Base-by-base conservation (phyloP, 768 basidiomycete genomes). In the Kwoniella botswanensis region DNA sequence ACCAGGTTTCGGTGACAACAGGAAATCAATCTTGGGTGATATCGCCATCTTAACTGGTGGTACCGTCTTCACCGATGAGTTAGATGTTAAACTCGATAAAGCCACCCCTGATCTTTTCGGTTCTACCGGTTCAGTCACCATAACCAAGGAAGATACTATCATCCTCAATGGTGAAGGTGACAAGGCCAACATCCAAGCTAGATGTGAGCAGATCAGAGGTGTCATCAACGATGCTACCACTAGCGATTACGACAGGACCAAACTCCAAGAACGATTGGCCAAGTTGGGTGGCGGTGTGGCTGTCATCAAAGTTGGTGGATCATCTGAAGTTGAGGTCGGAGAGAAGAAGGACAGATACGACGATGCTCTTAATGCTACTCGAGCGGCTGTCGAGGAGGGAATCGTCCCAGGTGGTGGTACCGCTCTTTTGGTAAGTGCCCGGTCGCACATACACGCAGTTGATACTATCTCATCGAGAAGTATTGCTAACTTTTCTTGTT, bases 311-410 rank as follows among this genome's bases (percentile, higher is more conserved):
- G 96, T 98, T 72, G 96, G 96, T 67, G 96, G 96, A 18, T 86
- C 90, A 24, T 89, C 88, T 63, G 96, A 98, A 84, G 96, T 98
- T 63, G 96, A 98, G 85, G 96, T 98, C 71, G 88, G 95, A 7
- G 96, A 98, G 88, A 98, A 98, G 93, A 97, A 98, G 89, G 96
- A 98, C 83, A 88, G 95, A 46, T 98, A 97, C 80, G 95, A 98
- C 76, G 94, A 96, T 81, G 95, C 95, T 1, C 88, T 98, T 58
- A 97, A 97, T 84, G 94, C 95, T n/a, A 98, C 96, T 4, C 91
- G 96, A 52, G 96, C 96, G 26, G 94, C 96, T 56, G 96, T 98
- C 41, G 96, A 98, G 86, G 95, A 99, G 84, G 96, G 96, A 82
- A 97, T 98, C 79, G 91, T 98, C 43, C 96, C 96, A 63, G 96